Evolutionary conservation across 768 basidiomycete species (phyloP), one percentile per base, ranked within the genome.

Genomic region (Myochromella boudieri): DNA sequence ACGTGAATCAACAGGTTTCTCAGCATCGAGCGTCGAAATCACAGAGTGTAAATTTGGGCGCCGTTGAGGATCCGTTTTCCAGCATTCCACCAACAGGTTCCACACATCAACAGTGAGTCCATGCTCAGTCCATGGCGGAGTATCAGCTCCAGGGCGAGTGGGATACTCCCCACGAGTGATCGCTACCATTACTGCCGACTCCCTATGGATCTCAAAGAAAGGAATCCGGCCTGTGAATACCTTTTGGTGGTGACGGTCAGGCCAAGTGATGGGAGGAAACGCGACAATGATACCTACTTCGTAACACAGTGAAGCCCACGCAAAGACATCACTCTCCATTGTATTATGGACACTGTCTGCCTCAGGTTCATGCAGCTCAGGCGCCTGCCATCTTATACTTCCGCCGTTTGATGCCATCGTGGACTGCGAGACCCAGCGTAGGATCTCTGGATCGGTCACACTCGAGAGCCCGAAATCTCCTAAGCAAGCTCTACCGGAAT

Each of bases 391-490:
- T 31, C 67, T 60, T 12, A 58, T 36, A 0, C 68, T 67, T 1
- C 69, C 69, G 4, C 52, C 55, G 6, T 39, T 21, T 6, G 20
- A 25, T 18, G n/a, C 42, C 1, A 51, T 40, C 26, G 51, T 59
- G 10, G 49, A 51, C 22, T 54, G 29, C 22, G 53, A 44, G 12
- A 46, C 49, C 29, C 49, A 49, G 37, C 38, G 46, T 25, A 57
- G 32, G 2, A 54, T 47, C 25, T 53, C 45, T 1, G 47, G 31
- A 11, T 61, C 53, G 3, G 38, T 49, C 14, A 65, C 48, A 4
- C 56, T 60, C 2, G 67, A 63, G 12, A 78, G 60, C 15, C 77
- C 77, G 39, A 79, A 78, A 54, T 79, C 76, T 20, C 74, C 69
- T 4, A 78, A 59, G 43, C 72, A 74, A 12, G 76, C 77, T 14